phyloP scores from a whole-genome alignment of 768 basidiomycete species.

The Hygrophorus russula region DNA sequence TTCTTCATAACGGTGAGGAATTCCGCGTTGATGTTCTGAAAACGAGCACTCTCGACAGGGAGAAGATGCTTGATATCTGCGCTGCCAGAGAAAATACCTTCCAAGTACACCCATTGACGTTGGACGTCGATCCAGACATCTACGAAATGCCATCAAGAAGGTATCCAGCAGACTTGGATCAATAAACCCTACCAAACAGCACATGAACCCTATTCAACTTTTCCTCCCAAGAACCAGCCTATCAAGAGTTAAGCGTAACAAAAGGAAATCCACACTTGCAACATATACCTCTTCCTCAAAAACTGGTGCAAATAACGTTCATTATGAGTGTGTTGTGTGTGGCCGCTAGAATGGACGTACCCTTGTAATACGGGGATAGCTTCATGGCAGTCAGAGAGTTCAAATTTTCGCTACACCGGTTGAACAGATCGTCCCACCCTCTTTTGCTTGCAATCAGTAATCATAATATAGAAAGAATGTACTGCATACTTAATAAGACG shows the following conservation, averaged over 20 bases:
- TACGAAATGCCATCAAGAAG: constrained; percentile 17
- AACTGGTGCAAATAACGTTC: constrained; percentile 30
- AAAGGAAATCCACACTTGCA: neutral
- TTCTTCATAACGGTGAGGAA: constrained; percentile 99
- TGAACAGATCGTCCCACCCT: constrained; percentile 96
- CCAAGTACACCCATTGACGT: constrained; percentile 98
- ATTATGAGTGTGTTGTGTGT: neutral
- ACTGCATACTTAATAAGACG: constrained; percentile 69
- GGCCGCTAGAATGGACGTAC: constrained; percentile 23
- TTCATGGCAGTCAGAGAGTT: constrained; percentile 97
- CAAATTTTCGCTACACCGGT: constrained; percentile 93
- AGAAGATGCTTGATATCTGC: constrained; percentile 99
- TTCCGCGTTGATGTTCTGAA: constrained; percentile 97
- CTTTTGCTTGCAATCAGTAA: constrained; percentile 24
- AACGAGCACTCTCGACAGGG: constrained; percentile 94
- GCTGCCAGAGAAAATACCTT: constrained; percentile 99
- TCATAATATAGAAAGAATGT: constrained; percentile 1
- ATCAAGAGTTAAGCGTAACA: constrained; percentile 6
- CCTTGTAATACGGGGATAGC: constrained; percentile 96
- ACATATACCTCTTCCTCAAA: constrained; percentile 76
- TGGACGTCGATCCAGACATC: constrained; percentile 99
- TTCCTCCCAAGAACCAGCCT: constrained; percentile 92
- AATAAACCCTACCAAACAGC: constrained; percentile 62
- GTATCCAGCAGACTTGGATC: neutral
- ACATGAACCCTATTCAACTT: constrained; percentile 95